phyloP scores from a whole-genome alignment of 805 yeast genomes.

The Ogataea paraovalis region DNA sequence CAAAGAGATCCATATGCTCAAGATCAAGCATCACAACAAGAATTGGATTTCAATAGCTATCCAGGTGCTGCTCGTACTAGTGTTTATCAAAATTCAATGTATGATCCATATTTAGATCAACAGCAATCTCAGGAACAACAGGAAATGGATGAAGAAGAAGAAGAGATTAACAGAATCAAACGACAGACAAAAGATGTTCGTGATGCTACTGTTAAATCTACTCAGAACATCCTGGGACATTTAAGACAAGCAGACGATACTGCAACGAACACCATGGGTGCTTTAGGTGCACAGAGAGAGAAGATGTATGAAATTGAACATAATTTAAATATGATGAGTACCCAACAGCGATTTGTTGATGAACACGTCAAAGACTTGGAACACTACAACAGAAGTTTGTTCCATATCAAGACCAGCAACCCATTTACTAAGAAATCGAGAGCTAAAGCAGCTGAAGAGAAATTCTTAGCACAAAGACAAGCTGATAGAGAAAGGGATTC shows the following conservation, averaged over 20 bases:
- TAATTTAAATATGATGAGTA: conserved; percentile 69
- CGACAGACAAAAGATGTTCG: conserved; percentile 60
- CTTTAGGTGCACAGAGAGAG: conserved; percentile 93
- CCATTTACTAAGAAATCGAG: conserved; percentile 86
- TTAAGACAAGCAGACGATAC: conserved; percentile 70
- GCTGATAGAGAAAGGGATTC: conserved; percentile 30
- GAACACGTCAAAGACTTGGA: conserved; percentile 76
- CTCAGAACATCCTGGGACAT: conserved; percentile 74
- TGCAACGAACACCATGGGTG: conserved; percentile 80
- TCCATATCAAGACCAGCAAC: conserved; percentile 75
- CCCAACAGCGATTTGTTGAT: conserved; percentile 78
- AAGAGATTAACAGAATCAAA: conserved; percentile 77
- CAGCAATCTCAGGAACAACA: conserved; percentile 23
- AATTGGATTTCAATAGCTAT: conserved; percentile 27
- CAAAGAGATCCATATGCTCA: conserved; percentile 3
- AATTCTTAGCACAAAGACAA: conserved; percentile 47
- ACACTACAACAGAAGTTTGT: conserved; percentile 73
- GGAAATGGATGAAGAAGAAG: conserved; percentile 83
- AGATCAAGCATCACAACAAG: conserved; percentile 10
- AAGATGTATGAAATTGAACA: conserved; percentile 76
- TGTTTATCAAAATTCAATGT: conserved; percentile 7
- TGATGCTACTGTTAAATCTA: conserved; percentile 79
- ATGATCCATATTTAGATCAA: conserved; percentile 22
- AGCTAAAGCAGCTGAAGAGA: conserved; percentile 67
- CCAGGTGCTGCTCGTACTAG: conserved; percentile 17